These are phyloP conservation scores for Grifola frondosa DNA, from an alignment of 1,284 basidiomycete species.

Conservation along the genomic window DNA sequence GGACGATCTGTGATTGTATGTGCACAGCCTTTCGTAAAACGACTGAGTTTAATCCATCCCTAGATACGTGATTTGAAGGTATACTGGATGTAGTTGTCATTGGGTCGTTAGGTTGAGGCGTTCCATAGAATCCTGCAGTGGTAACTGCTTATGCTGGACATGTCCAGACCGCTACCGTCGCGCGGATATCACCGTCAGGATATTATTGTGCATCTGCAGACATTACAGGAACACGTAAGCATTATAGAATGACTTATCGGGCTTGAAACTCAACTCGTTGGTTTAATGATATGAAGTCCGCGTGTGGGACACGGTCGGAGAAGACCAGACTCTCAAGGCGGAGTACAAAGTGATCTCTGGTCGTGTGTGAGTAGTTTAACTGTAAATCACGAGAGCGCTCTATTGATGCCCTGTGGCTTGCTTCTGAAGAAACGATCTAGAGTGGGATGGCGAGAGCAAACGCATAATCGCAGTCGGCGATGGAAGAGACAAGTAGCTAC, in stretches of 20 bases:
- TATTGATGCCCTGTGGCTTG: no score
- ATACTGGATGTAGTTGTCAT: no score
- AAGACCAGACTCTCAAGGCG: conserved; percentile 83
- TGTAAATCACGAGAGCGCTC: no score
- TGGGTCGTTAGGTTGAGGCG: no score
- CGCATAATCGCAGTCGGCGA: conserved; percentile 96
- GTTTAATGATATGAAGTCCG: conserved; percentile 51
- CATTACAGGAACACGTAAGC: conserved; percentile 69
- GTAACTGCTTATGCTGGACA: conserved; percentile 77
- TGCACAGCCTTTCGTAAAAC: no score
- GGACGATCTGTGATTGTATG: conserved; percentile 85
- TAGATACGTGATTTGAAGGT: conserved; percentile 67
- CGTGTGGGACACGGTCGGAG: conserved; percentile 92
- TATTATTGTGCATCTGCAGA: conserved; percentile 96
- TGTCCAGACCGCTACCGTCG: conserved; percentile 83
- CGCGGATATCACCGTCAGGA: conserved; percentile 90
- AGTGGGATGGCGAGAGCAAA: conserved; percentile 97
- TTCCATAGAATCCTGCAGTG: conserved; percentile 52
- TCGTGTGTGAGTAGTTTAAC: conserved; percentile 57
- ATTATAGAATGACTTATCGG: not conserved
- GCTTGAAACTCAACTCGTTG: not conserved
- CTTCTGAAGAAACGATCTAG: conserved; percentile 77
- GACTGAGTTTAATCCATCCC: no score
- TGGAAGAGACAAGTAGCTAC: conserved; percentile 79
- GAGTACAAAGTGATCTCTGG: conserved; percentile 85